Evolutionary conservation across 2,329 filamentous ascomycete species (phyloP), one percentile per base, ranked within the genome.

Genomic region (Arthrobotrys megalospora): DNA sequence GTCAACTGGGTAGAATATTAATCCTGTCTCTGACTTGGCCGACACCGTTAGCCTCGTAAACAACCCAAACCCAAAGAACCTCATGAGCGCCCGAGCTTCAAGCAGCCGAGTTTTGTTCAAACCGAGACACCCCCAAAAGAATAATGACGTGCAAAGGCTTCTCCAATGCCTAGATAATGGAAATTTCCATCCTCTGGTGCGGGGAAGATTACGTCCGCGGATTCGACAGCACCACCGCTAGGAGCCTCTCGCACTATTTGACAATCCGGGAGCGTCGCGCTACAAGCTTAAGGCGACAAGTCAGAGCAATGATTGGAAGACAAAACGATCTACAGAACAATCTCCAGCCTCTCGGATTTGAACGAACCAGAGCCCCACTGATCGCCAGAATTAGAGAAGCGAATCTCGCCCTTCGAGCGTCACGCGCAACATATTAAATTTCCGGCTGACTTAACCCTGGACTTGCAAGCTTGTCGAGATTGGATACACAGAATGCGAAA

Each of bases 131-230:
- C 19, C 48, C 1, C 50, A 16, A 53, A 16, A 10, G 6, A 10
- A 60, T 14, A 45, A 45, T 60, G 55, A 41, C 55, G 24, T 60
- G 55, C 19, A 60, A 43, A 38, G 55, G 55, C 11, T 10, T 43
- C 24, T 34, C 6, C 36, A 19, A 41, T 19, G 55, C 19, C 19
- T 1, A 41, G 4, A 60, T 60, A 5, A 60, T 43, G 55, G 55
- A 60, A 43, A 24, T 28, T 6, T 43, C 55, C 16, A 43, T 60
- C 16, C 10, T 32, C 5, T 60, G 34, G 55, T 43, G 41, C 34
- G 52, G 52, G 1, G 12, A 16, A 3, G n/a, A 11, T 12, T 28
- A 12, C 24, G n/a, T 60, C 36, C 55, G 28, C 12, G 36, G 28
- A 41, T 12, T 19, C 7, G 36, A 43, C 36, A 60, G 55, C 36